Percentiles rank a stretch among this genome's conserved stretches.
phyloP scores from a whole-genome alignment of 441 rosid species.

The Adansonia madagascariensis region DNA sequence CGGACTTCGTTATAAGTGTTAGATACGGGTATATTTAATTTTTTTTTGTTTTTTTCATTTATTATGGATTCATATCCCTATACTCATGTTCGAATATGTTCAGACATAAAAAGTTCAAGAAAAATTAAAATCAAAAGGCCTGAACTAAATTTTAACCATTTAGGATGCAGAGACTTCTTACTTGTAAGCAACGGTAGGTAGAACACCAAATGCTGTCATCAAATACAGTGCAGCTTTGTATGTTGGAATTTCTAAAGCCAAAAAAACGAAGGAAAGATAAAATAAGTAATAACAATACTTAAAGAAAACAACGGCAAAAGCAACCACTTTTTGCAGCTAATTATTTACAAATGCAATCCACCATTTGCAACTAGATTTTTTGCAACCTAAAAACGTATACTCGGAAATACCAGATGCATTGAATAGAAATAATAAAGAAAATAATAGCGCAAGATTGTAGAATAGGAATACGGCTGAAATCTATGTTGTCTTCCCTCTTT shows the following conservation, averaged over 20 bases:
- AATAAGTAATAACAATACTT: background rate
- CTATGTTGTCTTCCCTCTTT: no score
- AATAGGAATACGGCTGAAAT: background rate
- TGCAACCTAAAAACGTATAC: background rate
- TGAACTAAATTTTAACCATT: background rate
- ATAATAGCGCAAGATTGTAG: background rate
- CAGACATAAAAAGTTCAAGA: no score
- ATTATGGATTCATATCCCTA: no score
- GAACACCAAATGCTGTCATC: slow-evolving; percentile 72
- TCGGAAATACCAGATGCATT: background rate
- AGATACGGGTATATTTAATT: no score
- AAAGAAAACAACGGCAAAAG: background rate
- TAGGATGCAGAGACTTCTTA: slow-evolving; percentile 42
- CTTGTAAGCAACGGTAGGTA: slow-evolving; percentile 80
- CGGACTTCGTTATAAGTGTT: no score
- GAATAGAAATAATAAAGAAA: background rate
- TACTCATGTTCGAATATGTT: no score
- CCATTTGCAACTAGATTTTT: background rate
- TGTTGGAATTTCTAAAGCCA: slow-evolving; percentile 58
- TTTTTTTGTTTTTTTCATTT: no score
- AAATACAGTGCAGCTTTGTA: slow-evolving; percentile 53
- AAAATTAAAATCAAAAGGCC: background rate
- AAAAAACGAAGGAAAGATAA: slow-evolving; percentile 23
- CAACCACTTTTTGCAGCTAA: background rate
- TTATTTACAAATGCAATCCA: background rate